Percentiles rank a stretch among this genome's conserved stretches.
Evolutionary conservation across 192 early-diverging fungal species (phyloP).

Genomic region (Coemansia sp.): DNA sequence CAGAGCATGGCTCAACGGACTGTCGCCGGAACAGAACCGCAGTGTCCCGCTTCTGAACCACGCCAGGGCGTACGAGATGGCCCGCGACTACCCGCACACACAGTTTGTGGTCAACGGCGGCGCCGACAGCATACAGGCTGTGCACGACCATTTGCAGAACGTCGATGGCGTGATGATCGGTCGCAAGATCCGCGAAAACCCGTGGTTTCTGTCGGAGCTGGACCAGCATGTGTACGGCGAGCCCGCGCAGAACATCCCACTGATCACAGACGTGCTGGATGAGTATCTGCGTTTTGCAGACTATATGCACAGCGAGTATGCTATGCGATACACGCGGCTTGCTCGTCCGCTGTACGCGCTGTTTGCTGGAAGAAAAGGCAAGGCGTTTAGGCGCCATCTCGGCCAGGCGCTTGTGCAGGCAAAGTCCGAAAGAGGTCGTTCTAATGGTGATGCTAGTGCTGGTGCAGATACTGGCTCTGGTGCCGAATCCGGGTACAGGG

Average conservation of each 20-base stretch:
- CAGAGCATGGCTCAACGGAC: conserved; percentile 65
- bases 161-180: conserved; percentile 75
- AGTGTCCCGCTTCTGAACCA: conserved; percentile 65
- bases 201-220: conserved; percentile 64
- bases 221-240: conserved; percentile 51
- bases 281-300: conserved; percentile 37
- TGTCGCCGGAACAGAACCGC: conserved; percentile 70
- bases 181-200: conserved; percentile 65
- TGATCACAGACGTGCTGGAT: conserved; percentile 10
- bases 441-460: no score
- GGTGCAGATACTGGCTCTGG: no score
- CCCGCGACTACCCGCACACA: conserved; percentile 57
- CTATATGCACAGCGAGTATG: conserved; percentile 20
- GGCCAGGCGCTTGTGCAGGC: conserved; percentile 4
- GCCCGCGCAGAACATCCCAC: conserved; percentile 7
- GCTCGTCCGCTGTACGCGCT: conserved; percentile 39
- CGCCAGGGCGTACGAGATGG: conserved; percentile 58
- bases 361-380: conserved; percentile 37
- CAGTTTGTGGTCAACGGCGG: conserved; percentile 69
- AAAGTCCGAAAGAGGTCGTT: neutral
- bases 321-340: conserved; percentile 39
- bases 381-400: conserved; percentile 26
- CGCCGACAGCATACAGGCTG: conserved; percentile 54
- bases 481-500: neutral
- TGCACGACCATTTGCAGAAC: conserved; percentile 47